Percentiles rank a stretch among this genome's conserved stretches.
Evolutionary conservation across 2,329 filamentous ascomycete species (phyloP).

Genomic region (Exophiala xenobiotica): DNA sequence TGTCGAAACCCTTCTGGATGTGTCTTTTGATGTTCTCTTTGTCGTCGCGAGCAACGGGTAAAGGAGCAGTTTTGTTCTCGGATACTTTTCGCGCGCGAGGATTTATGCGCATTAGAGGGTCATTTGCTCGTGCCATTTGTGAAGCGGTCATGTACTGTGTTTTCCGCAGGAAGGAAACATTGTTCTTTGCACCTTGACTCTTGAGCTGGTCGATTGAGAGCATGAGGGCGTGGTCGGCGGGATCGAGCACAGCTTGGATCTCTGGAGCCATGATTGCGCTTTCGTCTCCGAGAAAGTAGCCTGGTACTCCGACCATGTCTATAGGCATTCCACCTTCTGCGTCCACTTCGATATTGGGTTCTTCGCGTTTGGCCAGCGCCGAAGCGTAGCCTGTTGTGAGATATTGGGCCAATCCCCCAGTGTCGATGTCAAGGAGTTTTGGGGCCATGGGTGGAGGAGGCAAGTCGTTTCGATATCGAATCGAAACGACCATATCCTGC

Average conservation of each 20-base stretch:
- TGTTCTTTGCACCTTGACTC: constrained; percentile 73
- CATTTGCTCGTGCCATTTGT: constrained; percentile 34
- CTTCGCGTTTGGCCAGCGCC: constrained; percentile 83
- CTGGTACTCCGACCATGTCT: constrained; percentile 90
- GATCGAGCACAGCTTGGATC: constrained; percentile 69
- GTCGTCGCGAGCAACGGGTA: constrained; percentile 51
- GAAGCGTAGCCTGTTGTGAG: constrained; percentile 88
- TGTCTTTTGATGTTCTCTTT: constrained; percentile 61
- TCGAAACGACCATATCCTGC: constrained; percentile 95
- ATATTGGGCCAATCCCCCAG: constrained; percentile 86
- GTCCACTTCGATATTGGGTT: constrained; percentile 94
- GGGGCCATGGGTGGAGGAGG: constrained; percentile 91
- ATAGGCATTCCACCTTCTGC: constrained; percentile 97
- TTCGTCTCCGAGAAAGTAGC: constrained; percentile 93
- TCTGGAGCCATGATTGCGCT: constrained; percentile 81
- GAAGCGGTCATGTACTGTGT: constrained; percentile 79
- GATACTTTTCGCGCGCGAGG: constrained; percentile 9
- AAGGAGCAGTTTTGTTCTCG: constrained; percentile 32
- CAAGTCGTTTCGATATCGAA: constrained; percentile 92
- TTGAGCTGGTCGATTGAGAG: constrained; percentile 80
- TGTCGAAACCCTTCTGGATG: constrained; percentile 63
- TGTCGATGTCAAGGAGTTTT: constrained; percentile 95
- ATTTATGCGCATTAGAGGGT: constrained; percentile 30
- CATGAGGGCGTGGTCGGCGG: constrained; percentile 80
- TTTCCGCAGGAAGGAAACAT: constrained; percentile 85